Base-by-base conservation (phyloP, 257 asterid species). In the Linaria vulgaris region DNA sequence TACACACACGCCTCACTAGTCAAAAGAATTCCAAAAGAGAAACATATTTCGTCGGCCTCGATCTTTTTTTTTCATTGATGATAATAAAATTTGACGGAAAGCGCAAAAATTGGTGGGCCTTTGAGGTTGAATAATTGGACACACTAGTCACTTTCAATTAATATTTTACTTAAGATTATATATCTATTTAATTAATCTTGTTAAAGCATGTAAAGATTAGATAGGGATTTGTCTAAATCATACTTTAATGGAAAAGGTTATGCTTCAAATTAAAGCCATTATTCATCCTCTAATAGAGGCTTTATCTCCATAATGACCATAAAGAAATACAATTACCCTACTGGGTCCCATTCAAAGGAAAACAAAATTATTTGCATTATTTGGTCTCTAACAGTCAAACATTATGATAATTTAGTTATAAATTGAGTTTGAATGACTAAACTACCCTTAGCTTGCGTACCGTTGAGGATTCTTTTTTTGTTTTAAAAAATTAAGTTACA, bases 221-320 rank as follows among this genome's bases (percentile, higher is more conserved):
- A 71, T 20, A 78, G 61, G 63, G 73, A 66, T 59, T 75, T 62
- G 77, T 73, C 60, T 34, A 38, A 39, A 52, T 60, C 71, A 59
- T 59, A 55, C 66, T 74, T 71, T 79, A 74, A 67, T 74, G 41
- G n/a, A 45, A 72, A 71, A 76, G 74, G 56, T 59, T 59, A 70
- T 65, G 85, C 82, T 79, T 75, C 85, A 64, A 67, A 77, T 77
- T 75, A 70, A 77, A 77, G 80, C 54, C 60, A 72, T 61, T 68
- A 24, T 43, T 61, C 62, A 74, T 69, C 76, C 63, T 52, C 72
- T 64, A 67, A 61, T 71, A 14, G 48, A 38, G 64, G 58, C 66
- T 72, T 70, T 69, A 68, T 64, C 71, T 37, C 67, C 59, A 74
- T 69, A 70, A 80, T 69, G 10, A 73, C 62, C 59, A 12, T 34